Evolutionary conservation across 2,329 filamentous ascomycete species (phyloP), one percentile per base, ranked within the genome.

Genomic region (Phyllosticta paracitricarpa): DNA sequence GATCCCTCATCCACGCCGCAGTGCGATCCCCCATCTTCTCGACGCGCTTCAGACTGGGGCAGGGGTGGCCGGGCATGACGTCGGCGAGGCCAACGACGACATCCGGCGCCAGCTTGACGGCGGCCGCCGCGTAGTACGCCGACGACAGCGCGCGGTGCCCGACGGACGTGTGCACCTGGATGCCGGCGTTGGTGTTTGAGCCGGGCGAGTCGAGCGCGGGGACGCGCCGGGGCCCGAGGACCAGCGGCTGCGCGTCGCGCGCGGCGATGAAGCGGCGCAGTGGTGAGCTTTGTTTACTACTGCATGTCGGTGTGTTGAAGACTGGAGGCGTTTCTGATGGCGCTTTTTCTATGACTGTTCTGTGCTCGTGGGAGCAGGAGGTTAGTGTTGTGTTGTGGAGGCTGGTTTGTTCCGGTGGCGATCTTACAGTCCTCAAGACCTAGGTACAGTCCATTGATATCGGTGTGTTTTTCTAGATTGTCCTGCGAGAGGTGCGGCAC

Each of bases 401-500:
- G 7, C 5, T 22, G 17, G 24, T n/a, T n/a, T 25, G 8, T 1
- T 51, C 51, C 14, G 33, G 12, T n/a, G 19, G 19, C 19, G 19
- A 25, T n/a, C 89, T 75, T 81, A 97, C 94, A 97, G 74, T 99
- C 94, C 79, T 99, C 94, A 28, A 97, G 77, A 0, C 88, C 89
- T 69, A 94, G 79, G 71, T 96, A 96, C 2, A 89, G 80, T 26
- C 88, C 89, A 28, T 79, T 78, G 63, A 95, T 79, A 4, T 81
- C 72, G 0, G 86, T 85, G 68, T 88, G 79, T 61, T 84, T 86
- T 51, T 76, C 73, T 65, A 94, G 79, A 64, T 88, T 88, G 77
- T 99, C 94, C 51, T 91, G 92, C 2, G 92, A 89, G 65, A 99
- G 76, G 76, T 99, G 94, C 58, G 94, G 91, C 40, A 97, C 79